Evolutionary conservation across 2,329 filamentous ascomycete species (phyloP).

Genomic region (Akanthomyces dipterigenus): DNA sequence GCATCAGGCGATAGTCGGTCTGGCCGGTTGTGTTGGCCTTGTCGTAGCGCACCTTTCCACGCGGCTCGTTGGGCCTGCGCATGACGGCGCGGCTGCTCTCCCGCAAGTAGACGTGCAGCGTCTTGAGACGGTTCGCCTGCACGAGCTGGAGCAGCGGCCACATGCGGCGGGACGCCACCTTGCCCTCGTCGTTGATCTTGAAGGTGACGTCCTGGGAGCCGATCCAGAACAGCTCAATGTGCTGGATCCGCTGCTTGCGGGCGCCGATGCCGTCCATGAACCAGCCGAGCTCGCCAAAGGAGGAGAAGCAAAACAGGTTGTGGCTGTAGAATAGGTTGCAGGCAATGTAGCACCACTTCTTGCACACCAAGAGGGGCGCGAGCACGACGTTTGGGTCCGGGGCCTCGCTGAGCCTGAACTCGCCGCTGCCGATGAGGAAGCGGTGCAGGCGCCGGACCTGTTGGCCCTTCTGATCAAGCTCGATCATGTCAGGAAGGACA

Average conservation of each 20-base stretch:
- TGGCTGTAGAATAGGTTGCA: constrained; percentile 39
- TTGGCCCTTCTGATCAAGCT: neutral
- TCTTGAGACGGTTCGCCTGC: constrained; percentile 31
- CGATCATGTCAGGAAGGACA: constrained; percentile 7
- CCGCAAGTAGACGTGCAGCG: constrained; percentile 31
- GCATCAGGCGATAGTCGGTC: constrained; percentile 27
- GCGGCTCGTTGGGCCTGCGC: constrained; percentile 32
- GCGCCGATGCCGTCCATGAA: constrained; percentile 38
- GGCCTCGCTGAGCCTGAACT: constrained; percentile 27
- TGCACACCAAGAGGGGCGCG: constrained; percentile 32
- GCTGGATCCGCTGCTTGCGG: constrained; percentile 35
- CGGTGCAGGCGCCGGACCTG: constrained; percentile 24
- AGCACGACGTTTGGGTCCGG: constrained; percentile 31
- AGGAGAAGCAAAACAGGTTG: constrained; percentile 47
- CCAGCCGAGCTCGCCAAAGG: constrained; percentile 43
- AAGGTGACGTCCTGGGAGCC: constrained; percentile 29
- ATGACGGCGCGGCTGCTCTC: constrained; percentile 25
- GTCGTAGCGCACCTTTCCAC: constrained; percentile 18
- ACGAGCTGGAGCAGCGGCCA: constrained; percentile 28
- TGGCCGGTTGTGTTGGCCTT: constrained; percentile 31
- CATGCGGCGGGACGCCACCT: constrained; percentile 32
- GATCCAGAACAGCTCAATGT: constrained; percentile 37
- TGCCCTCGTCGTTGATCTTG: constrained; percentile 11
- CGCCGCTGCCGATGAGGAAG: constrained; percentile 31
- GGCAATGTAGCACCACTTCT: constrained; percentile 33